Evolutionary conservation across 768 basidiomycete species (phyloP).

Genomic region (Lepiota brunneoincarnata): DNA sequence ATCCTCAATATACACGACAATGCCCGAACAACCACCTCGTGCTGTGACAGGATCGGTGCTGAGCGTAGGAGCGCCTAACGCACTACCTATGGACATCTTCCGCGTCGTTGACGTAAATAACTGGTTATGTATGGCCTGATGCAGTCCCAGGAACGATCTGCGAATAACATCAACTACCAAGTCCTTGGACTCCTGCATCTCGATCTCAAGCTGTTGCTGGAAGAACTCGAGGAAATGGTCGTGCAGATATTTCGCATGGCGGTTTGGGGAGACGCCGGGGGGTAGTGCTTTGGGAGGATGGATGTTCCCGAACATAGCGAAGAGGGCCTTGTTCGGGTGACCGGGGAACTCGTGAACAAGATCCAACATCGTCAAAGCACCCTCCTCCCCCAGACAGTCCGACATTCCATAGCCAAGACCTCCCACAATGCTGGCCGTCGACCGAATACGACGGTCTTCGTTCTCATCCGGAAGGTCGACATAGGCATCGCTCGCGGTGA

Average conservation of each 20-base stretch:
- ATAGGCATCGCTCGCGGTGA: constrained; percentile 50
- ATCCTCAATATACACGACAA: constrained; percentile 81
- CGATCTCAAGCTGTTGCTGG: constrained; percentile 46
- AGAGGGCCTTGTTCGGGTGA: constrained; percentile 77
- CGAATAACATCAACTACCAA: constrained; percentile 81
- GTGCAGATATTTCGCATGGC: constrained; percentile 78
- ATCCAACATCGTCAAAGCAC: constrained; percentile 87
- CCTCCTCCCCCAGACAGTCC: constrained; percentile 80
- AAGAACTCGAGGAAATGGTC: constrained; percentile 75
- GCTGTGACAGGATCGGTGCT: constrained; percentile 47
- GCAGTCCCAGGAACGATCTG: constrained; percentile 83
- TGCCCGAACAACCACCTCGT: constrained; percentile 76
- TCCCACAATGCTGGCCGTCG: constrained; percentile 84
- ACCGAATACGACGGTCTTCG: constrained; percentile 88
- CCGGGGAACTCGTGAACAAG: constrained; percentile 86
- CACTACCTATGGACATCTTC: constrained; percentile 74
- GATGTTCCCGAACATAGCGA: constrained; percentile 92
- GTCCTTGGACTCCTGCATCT: constrained; percentile 29
- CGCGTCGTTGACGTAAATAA: constrained; percentile 51
- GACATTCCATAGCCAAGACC: constrained; percentile 96
- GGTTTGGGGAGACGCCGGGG: constrained; percentile 55
- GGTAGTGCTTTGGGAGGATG: constrained; percentile 40
- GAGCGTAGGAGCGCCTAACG: constrained; percentile 28
- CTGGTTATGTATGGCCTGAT: constrained; percentile 74
- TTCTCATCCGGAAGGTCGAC: constrained; percentile 78